Evolutionary conservation across 768 basidiomycete genomes (phyloP).

Genomic region (Mycena metata): DNA sequence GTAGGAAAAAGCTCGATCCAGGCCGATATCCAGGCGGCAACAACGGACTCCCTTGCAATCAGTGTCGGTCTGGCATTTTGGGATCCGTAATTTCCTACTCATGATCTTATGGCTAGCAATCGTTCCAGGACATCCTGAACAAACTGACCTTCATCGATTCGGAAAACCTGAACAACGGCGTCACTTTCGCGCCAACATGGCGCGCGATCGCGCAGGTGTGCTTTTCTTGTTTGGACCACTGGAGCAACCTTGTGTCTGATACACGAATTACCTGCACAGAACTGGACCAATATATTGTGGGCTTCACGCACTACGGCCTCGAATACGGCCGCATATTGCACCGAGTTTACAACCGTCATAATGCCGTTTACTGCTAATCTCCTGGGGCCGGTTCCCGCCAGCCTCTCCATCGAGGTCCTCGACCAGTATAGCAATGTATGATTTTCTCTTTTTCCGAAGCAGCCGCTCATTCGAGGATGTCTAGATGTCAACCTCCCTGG

Average conservation of each 20-base stretch:
- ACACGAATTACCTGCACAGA: not conserved
- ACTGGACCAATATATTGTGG: conserved; percentile 11
- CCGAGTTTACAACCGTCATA: conserved; percentile 9
- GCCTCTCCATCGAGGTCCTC: conserved; percentile 5
- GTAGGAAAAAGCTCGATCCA: not conserved
- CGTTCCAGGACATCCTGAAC: conserved; percentile 4
- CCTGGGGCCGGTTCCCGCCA: conserved; percentile 5
- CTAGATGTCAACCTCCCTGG: conserved; percentile 9
- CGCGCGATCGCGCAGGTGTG: conserved; percentile 5
- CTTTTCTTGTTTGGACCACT: not conserved
- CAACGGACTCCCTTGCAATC: not conserved
- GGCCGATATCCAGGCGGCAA: conserved; percentile 9
- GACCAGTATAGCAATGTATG: conserved; percentile 5
- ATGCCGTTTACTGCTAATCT: conserved; percentile 15
- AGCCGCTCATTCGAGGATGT: not conserved
- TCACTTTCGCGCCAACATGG: conserved; percentile 1
- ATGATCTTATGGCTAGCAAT: not conserved
- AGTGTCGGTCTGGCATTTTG: not conserved
- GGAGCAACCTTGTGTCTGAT: not conserved
- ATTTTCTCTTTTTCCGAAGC: not conserved
- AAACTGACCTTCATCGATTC: conserved; percentile 9
- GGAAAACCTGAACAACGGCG: not conserved
- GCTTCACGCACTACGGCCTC: conserved; percentile 6
- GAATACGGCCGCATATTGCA: conserved; percentile 13
- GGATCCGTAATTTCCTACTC: not conserved